phyloP scores from a whole-genome alignment of 225 moss, liverwort and hornwort genomes.

The Climacium dendroides region DNA sequence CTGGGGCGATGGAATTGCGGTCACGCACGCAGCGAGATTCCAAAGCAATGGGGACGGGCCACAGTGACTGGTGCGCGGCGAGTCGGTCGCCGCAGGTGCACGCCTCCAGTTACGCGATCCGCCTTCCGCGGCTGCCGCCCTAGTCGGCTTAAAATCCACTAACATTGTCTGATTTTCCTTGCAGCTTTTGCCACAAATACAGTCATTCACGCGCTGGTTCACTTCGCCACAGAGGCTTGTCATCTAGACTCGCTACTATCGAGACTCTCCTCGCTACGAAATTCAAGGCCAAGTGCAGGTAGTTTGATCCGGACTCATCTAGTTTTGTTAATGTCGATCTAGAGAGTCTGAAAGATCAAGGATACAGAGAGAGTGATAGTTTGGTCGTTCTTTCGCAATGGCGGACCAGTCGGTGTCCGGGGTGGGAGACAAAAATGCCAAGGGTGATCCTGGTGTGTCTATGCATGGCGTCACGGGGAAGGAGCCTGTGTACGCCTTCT shows the following conservation, averaged over 20 bases:
- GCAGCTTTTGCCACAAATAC: not conserved
- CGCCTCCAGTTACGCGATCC: not conserved
- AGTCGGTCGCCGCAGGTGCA: not conserved
- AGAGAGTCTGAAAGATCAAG: not conserved
- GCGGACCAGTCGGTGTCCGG: slow-evolving; percentile 2
- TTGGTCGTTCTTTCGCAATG: not conserved
- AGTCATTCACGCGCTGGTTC: too few relatives aligned
- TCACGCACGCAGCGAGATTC: not conserved
- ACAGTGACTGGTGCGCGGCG: slow-evolving; percentile 3
- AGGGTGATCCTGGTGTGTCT: slow-evolving; percentile 39
- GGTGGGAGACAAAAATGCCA: slow-evolving; percentile 15
- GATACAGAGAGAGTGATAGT: not conserved
- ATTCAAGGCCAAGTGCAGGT: not conserved
- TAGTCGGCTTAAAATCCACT: not conserved
- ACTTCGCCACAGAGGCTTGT: not conserved
- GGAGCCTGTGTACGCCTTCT: slow-evolving; percentile 40
- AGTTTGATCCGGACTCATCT: too few relatives aligned
- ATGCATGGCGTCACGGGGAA: slow-evolving; percentile 64
- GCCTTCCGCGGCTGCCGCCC: not conserved
- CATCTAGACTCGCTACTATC: not conserved
- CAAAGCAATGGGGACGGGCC: not conserved
- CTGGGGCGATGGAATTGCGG: not conserved
- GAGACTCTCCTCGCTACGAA: not conserved
- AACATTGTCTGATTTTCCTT: not conserved
- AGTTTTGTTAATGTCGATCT: not conserved